Conservation (phyloP, 805 yeast species). For the Ogataea chonburiensis region DNA sequence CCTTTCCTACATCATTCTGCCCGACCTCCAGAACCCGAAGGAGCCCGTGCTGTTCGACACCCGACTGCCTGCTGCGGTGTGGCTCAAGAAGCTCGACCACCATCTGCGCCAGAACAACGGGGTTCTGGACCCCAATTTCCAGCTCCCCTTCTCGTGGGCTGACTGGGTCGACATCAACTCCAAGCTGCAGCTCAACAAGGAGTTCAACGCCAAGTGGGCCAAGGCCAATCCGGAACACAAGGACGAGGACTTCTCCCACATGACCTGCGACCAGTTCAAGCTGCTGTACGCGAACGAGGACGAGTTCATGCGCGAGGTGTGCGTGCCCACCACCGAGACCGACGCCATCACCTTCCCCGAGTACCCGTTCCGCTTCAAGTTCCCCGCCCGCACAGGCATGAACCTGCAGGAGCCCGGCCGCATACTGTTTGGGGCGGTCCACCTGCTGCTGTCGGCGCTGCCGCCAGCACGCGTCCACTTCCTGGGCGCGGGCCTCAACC, state of each 20-base stretch:
- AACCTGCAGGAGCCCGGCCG: conserved; percentile 25
- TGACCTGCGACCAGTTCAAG: conserved; percentile 23
- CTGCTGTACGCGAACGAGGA: conserved; percentile 15
- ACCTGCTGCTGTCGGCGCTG: conserved; percentile 28
- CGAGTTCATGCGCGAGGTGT: conserved; percentile 5
- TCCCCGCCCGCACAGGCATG: conserved; percentile 21
- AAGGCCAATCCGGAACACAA: conserved; percentile 7
- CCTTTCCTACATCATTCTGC: conserved; percentile 53
- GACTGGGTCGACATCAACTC: conserved; percentile 30
- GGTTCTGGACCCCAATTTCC: conserved; percentile 23
- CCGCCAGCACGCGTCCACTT: conserved; percentile 33
- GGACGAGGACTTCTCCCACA: conserved; percentile 7
- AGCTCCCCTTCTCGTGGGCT: conserved; percentile 36
- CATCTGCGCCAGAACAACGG: conserved; percentile 21
- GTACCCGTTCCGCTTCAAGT: conserved; percentile 23
- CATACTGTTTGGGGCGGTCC: conserved; percentile 32
- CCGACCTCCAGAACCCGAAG: conserved; percentile 45
- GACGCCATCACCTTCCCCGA: conserved; percentile 10
- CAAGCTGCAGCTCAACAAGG: conserved; percentile 18
- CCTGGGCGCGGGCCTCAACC: conserved; percentile 30
- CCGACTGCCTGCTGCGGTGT: conserved; percentile 33
- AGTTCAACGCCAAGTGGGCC: conserved; percentile 12
- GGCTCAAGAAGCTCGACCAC: conserved; percentile 21
- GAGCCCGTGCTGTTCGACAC: conserved; percentile 29
- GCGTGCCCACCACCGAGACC: conserved; percentile 15